These are phyloP conservation scores for Salix viminalis DNA, from an alignment of 345 rosid genomes.

Conservation along the genomic window DNA sequence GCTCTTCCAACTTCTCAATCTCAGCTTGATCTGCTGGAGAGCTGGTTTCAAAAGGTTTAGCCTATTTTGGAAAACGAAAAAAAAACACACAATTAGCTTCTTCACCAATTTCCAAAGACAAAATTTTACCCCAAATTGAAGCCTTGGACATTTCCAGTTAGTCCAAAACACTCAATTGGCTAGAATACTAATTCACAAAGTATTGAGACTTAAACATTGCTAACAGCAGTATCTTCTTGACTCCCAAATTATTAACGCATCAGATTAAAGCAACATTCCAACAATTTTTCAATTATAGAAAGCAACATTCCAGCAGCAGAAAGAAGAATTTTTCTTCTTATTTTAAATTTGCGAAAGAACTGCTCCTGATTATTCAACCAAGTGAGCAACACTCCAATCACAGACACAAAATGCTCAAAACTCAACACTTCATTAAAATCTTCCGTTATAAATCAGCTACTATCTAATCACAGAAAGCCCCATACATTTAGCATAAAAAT, in stretches of 20 bases:
- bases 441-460: too few relatives aligned
- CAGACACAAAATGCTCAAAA: not conserved
- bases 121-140: not conserved
- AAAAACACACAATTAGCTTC: not conserved
- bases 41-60: constrained; percentile 48
- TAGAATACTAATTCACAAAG: not conserved
- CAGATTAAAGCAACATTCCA: not conserved
- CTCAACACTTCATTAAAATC: not conserved
- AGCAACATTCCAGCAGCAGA: not conserved
- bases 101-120: not conserved
- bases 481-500: not conserved
- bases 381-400: not conserved
- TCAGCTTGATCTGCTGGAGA: constrained; percentile 54
- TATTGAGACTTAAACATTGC: not conserved
- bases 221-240: not conserved
- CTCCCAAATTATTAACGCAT: not conserved
- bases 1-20: constrained; percentile 65
- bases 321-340: too few relatives aligned
- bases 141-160: not conserved
- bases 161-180: not conserved
- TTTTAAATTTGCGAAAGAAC: too few relatives aligned
- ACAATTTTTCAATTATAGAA: too few relatives aligned
- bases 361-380: not conserved
- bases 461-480: too few relatives aligned
- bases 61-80: constrained; percentile 32